Evolutionary conservation across 306 rosid species (phyloP), one percentile per base, ranked within the genome.

Genomic region (Sicyos edulis): DNA sequence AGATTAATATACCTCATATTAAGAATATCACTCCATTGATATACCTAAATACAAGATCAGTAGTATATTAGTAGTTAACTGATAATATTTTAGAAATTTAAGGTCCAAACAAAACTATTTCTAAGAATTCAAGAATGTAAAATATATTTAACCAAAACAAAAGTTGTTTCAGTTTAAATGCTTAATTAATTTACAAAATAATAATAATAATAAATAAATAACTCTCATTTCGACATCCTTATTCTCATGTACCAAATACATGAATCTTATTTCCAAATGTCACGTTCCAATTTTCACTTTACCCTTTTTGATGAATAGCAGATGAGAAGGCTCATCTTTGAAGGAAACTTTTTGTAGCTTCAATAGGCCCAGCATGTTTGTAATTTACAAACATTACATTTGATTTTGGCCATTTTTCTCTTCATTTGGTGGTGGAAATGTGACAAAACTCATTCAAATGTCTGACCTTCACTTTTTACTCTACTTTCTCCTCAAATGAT

Each of bases 391-490:
- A 20, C 12, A 20, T 57, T 57, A 15, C 15, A 57, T 57, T 19
- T 47, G 51, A 63, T 32, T 17, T 16, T 10, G n/a, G 17, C 0
- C 71, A 19, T 1, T 40, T 40, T 42, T 40, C n/a, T 40, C 71
- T 29, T 32, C 44, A 52, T 19, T 65, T 65, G 71, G n/a, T 42
- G 32, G 32, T 42, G 54, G 45, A 65, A 19, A 57, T 9, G 54
- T 44, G 70, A 64, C 69, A 62, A 62, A 60, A 32, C 69, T 9
- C 50, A 34, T 64, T 64, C 70, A 34, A 62, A 62, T 34, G 24
- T 37, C 14, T 62, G 50, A 3, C 69, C 42, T 8, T 16, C 69
- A 62, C 24, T 8, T 62, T 32, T 62, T 62, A 37, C 51, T n/a
- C 1, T 62, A 62, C 24, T 62, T 62, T 60, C 47, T 61, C 67